A percentile compares a stretch with the other conserved stretches of the same genome.
These are phyloP conservation scores for Tulasnella sp. DNA, from an alignment of 768 basidiomycete genomes.

Conservation along the genomic window DNA sequence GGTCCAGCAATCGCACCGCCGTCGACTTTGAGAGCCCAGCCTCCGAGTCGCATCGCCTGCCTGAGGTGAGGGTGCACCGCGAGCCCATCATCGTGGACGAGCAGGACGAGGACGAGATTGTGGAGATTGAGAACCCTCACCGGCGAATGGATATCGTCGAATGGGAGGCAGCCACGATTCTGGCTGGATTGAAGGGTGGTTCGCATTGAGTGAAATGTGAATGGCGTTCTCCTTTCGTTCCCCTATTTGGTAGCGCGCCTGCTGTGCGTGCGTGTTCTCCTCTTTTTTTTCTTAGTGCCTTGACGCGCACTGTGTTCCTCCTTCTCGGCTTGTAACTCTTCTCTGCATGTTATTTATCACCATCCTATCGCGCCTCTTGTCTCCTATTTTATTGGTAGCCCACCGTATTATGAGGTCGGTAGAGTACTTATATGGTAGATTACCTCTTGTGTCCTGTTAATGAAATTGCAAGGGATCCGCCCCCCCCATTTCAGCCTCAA, in stretches of 20 bases:
- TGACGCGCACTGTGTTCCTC: neutral
- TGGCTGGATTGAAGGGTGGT: conserved; percentile 17
- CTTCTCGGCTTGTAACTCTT: neutral
- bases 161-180: conserved; percentile 6
- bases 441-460: neutral
- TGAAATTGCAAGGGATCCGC: neutral
- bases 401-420: neutral
- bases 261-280: neutral
- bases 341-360: neutral
- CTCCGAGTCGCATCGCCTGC: conserved; percentile 9
- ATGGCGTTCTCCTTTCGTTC: neutral
- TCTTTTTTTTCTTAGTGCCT: neutral
- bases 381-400: neutral
- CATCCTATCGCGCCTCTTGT: neutral
- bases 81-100: neutral
- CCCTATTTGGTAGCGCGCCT: neutral
- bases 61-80: conserved; percentile 1
- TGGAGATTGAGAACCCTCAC: neutral
- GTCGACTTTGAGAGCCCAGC: conserved; percentile 23
- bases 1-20: neutral
- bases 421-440: neutral
- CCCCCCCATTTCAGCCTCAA: neutral
- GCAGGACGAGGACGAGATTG: conserved; percentile 1
- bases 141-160: neutral
- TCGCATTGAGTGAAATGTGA: conserved; percentile 7